Evolutionary conservation across 768 basidiomycete genomes (phyloP), one percentile per base, ranked within the genome.

Genomic region (Tephrocybe sp.): DNA sequence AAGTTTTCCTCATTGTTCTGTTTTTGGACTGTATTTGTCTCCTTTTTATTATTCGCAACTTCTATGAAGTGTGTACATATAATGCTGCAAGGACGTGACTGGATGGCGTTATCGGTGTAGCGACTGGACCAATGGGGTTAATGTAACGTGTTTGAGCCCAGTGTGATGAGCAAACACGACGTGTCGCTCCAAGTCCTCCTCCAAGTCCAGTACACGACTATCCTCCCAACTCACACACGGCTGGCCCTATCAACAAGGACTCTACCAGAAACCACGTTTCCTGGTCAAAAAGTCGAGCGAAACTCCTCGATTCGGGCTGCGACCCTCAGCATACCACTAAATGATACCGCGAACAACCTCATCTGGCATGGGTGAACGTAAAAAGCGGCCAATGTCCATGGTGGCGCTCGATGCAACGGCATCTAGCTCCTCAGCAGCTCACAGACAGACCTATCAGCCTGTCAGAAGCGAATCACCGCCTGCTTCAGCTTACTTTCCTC

Each of bases 401-500:
- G 54, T 70, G 21, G 66, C 67, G 19, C 48, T 71, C 31, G 61
- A 62, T 5, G 62, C 69, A 13, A 63, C 68, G 4, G 63, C 73
- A 3, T 70, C 77, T 9, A 68, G 62, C 30, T 69, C 72, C 8
- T 67, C 69, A 15, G 58, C 59, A 48, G 68, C 69, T 21, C 68
- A 68, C 39, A 59, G 63, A 21, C 56, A 59, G 21, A 52, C 58
- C 29, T 60, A 60, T 43, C 58, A 57, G 29, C 47, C 54, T 1
- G 24, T 34, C 1, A 61, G 75, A 12, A 69, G 67, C 39, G 73
- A 74, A 1, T 88, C 87, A 5, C 90, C 88, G 2, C 90, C 90
- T 0, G 90, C 90, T 0, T 90, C 89, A 2, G 77, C 87, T 0
- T 91, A 91, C 65, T 92, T 91, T 59, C 77, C 85, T 0, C 64